Evolutionary conservation across 805 yeast species (phyloP).

Genomic region (Candida silvatica): DNA sequence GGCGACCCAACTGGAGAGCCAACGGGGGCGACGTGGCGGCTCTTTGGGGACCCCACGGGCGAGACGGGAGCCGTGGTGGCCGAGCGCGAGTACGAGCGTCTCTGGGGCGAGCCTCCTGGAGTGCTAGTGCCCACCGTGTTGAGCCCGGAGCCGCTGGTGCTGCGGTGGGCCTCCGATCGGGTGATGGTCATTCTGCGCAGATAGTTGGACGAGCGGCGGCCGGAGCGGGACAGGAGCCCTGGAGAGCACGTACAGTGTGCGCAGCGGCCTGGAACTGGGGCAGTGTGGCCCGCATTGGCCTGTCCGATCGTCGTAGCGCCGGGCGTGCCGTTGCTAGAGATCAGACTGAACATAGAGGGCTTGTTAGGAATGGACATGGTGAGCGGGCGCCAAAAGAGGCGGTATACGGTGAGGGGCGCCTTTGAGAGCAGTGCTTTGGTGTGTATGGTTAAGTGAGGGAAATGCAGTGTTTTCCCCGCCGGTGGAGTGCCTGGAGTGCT

Average conservation of each 20-base stretch:
- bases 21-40: too few species aligned
- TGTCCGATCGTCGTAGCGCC: conserved; percentile 23
- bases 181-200: conserved; percentile 21
- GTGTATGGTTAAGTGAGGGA: too few species aligned
- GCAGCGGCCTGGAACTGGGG: conserved; percentile 29
- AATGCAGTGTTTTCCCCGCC: too few species aligned
- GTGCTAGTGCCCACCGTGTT: too few species aligned
- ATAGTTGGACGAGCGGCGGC: conserved; percentile 46
- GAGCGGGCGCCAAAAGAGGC: background rate
- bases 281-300: conserved; percentile 15
- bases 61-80: too few species aligned
- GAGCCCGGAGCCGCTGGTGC: background rate
- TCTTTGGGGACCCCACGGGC: too few species aligned
- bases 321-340: conserved; percentile 23
- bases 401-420: background rate
- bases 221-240: conserved; percentile 62
- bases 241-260: conserved; percentile 80
- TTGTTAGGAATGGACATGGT: conserved; percentile 11
- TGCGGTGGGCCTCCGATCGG: conserved; percentile 10
- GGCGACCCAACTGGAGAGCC: too few species aligned
- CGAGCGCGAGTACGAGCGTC: background rate
- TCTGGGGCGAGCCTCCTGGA: conserved; percentile 1
- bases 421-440: background rate
- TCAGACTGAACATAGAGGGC: conserved; percentile 34
- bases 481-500: too few species aligned